Evolutionary conservation across 2,329 filamentous ascomycete genomes (phyloP).

Genomic region (Immersiporthe knoxdaviesiana): DNA sequence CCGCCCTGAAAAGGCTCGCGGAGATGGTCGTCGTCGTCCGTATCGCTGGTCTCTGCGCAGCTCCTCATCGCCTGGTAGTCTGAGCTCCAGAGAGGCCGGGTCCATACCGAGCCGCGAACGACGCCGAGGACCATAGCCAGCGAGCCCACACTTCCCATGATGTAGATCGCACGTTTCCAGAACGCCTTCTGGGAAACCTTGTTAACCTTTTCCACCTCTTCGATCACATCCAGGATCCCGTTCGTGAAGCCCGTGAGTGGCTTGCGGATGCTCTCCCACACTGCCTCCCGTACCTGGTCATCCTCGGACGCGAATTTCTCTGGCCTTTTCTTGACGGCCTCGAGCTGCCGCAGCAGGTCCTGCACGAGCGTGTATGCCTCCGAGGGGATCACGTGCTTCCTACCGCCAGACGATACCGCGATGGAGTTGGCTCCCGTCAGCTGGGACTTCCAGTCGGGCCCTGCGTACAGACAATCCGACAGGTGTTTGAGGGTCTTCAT

Average conservation of each 20-base stretch:
- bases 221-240: neutral
- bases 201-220: slow-evolving; percentile 3
- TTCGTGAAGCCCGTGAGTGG: neutral
- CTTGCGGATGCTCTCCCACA: neutral
- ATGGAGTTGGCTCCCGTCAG: neutral
- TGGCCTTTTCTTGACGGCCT: neutral
- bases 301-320: neutral
- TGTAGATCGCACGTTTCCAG: neutral
- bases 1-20: neutral
- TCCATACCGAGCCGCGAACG: neutral
- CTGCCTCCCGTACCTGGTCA: neutral
- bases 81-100: neutral
- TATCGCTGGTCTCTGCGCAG: neutral
- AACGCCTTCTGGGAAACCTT: slow-evolving; percentile 4
- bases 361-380: slow-evolving; percentile 3
- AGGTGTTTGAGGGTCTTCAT: neutral
- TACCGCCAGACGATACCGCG: neutral
- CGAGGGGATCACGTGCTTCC: slow-evolving; percentile 2
- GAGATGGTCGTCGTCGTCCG: neutral
- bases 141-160: neutral
- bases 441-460: neutral
- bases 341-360: neutral
- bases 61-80: neutral
- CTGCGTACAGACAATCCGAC: neutral
- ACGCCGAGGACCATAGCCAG: neutral